These are phyloP conservation scores for Neolentinus lepideus DNA, from an alignment of 1,284 basidiomycete species.

Conservation along the genomic window DNA sequence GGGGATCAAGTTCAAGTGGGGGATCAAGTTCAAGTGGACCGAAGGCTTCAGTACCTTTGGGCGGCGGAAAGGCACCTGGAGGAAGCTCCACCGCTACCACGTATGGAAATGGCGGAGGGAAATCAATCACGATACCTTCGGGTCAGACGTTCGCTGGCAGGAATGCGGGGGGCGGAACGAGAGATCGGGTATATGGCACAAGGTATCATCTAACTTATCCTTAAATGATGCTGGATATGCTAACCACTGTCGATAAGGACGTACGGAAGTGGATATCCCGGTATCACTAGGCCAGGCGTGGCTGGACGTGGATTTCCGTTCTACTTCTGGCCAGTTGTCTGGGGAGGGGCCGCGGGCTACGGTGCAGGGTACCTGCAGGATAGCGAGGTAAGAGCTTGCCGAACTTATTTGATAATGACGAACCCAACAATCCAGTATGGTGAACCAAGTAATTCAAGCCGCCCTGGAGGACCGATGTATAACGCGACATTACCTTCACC, in stretches of 20 bases:
- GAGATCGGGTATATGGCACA: constrained; percentile 12
- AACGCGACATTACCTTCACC: constrained; percentile 16
- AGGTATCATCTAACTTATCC: constrained; percentile 5
- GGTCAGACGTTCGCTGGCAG: constrained; percentile 14
- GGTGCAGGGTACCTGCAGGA: constrained; percentile 36
- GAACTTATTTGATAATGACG: neutral
- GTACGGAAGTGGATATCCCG: constrained; percentile 34
- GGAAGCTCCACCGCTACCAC: constrained; percentile 7
- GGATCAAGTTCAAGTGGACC: neutral
- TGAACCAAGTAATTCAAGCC: constrained; percentile 15
- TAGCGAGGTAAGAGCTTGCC: constrained; percentile 23
- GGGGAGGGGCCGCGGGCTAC: constrained; percentile 30
- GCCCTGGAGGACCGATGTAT: constrained; percentile 18
- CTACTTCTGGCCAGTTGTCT: constrained; percentile 52
- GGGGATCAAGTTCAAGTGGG: neutral
- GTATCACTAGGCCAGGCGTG: constrained; percentile 19
- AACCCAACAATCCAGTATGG: constrained; percentile 13
- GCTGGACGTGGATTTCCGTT: constrained; percentile 27
- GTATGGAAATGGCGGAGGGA: constrained; percentile 11
- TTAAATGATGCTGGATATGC: neutral
- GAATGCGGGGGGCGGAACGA: constrained; percentile 12
- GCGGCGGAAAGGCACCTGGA: constrained; percentile 8
- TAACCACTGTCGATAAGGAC: constrained; percentile 13
- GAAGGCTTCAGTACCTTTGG: constrained; percentile 6
- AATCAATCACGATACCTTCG: constrained; percentile 7